A percentile compares a stretch with the other conserved stretches of the same genome.
phyloP scores from a whole-genome alignment of 345 rosid genomes.

The Tarenaya hassleriana region DNA sequence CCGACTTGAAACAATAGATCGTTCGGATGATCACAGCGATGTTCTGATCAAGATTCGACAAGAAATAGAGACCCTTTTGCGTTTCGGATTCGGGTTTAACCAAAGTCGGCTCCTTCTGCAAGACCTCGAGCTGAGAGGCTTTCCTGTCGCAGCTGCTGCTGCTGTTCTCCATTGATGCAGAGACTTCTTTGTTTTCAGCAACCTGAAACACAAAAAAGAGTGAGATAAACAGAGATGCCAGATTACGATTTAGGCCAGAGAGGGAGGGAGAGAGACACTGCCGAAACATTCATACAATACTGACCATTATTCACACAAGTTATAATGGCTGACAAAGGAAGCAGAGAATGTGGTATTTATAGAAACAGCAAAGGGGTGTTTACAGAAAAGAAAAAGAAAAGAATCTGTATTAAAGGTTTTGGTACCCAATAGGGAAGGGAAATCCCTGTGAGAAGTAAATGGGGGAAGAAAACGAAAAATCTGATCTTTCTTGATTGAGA shows the following conservation, averaged over 20 bases:
- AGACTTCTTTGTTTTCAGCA: constrained; percentile 37
- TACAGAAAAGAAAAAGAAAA: too few species aligned
- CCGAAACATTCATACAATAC: too few species aligned
- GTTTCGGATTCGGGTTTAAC: constrained; percentile 68
- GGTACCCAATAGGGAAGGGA: too few species aligned
- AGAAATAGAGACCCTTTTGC: constrained; percentile 65
- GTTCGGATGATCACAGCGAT: constrained; percentile 73
- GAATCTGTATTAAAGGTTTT: too few species aligned
- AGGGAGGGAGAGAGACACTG: too few species aligned
- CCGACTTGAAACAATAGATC: constrained; percentile 71
- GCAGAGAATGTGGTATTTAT: too few species aligned
- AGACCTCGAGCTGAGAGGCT: constrained; percentile 41
- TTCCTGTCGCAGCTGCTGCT: constrained; percentile 30
- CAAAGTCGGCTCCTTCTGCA: constrained; percentile 47
- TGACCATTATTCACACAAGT: too few species aligned
- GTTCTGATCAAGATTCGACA: constrained; percentile 91
- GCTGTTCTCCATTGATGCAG: constrained; percentile 38
- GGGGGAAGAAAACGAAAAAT: too few species aligned
- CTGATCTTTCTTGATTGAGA: too few species aligned
- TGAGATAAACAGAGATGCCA: not conserved
- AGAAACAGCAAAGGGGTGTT: too few species aligned
- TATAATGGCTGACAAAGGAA: too few species aligned
- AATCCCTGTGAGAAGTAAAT: too few species aligned
- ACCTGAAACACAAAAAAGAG: constrained; percentile 31
- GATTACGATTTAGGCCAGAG: not conserved